These are phyloP conservation scores for Trifolium repens DNA, from an alignment of 306 rosid species.

Conservation along the genomic window DNA sequence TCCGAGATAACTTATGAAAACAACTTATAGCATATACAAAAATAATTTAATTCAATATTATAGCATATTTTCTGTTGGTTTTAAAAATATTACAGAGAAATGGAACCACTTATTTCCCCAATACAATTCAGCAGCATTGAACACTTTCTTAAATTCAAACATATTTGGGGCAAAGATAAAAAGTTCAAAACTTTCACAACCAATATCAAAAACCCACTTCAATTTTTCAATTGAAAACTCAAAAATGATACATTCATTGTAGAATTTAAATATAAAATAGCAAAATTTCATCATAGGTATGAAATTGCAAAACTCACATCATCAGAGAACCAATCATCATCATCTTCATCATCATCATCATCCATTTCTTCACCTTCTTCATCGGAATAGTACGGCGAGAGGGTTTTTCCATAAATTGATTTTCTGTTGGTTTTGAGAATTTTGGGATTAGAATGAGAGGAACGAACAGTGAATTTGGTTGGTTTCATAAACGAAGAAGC, in stretches of 20 bases:
- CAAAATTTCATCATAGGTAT: neutral
- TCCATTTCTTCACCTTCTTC: conserved; percentile 45
- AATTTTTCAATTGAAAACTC: neutral
- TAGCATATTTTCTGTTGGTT: too few species aligned
- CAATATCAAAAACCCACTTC: conserved; percentile 5
- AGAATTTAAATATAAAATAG: neutral
- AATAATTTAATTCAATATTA: too few species aligned
- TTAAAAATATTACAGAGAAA: neutral
- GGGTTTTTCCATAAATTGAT: conserved; percentile 58
- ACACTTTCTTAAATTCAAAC: neutral
- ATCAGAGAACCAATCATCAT: conserved; percentile 50
- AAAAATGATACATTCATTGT: neutral
- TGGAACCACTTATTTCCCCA: neutral
- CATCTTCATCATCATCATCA: conserved; percentile 25
- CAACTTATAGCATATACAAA: too few species aligned
- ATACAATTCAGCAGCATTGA: conserved; percentile 10
- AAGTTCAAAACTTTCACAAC: neutral
- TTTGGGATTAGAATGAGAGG: conserved; percentile 78
- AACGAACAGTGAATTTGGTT: conserved; percentile 50
- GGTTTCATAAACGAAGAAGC: conserved; percentile 18
- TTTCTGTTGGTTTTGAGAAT: conserved; percentile 74
- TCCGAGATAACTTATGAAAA: too few species aligned
- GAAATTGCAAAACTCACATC: conserved; percentile 57
- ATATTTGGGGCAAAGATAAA: neutral
- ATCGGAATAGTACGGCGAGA: conserved; percentile 63